Evolutionary conservation across 768 basidiomycete species (phyloP), one percentile per base, ranked within the genome.

Genomic region (Xerocomellus intermedius): DNA sequence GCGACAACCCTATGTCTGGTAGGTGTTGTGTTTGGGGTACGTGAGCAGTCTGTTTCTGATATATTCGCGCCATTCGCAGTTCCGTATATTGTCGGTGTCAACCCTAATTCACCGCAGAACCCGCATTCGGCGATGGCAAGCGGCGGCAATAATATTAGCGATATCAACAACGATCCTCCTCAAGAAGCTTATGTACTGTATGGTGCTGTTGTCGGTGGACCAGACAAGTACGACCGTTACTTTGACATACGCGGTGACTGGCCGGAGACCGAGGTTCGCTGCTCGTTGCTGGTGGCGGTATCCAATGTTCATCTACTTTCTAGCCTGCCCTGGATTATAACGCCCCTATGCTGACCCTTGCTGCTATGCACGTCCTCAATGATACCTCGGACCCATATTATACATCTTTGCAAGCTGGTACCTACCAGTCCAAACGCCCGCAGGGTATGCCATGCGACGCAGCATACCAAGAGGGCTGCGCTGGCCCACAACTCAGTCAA

Each of bases 1-100:
- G 95, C 36, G 83, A 88, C 47, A 98, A 98, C 66, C 86, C 94
- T 1, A 95, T 94, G 92, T 84, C 82, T 55, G 82, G 91, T 89
- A 63, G 45, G 79, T 66, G 32, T 22, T 10, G 19, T 16, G 22
- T 42, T 54, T 32, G 8, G 5, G 33, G 36, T n/a, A 22, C 6
- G 2, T 12, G 7, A 33, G 46, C 21, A 24, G n/a, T 6, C 13
- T 13, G n/a, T 39, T 28, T 21, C 42, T 63, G 35, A 56, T 44
- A 22, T 30, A 17, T 48, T 36, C 36, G 9, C 16, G n/a, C 24
- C 28, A 26, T 36, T 44, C 16, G 2, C n/a, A 61, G 58, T 41
- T 24, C 62, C 63, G 10, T 98, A 97, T 69, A 72, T 97, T 46
- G 93, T 97, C 22, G 94, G 95, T 37, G 75, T 79, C 45, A 92